Evolutionary conservation across 257 asterid genomes (phyloP).

Genomic region (Solanum arcanum): DNA sequence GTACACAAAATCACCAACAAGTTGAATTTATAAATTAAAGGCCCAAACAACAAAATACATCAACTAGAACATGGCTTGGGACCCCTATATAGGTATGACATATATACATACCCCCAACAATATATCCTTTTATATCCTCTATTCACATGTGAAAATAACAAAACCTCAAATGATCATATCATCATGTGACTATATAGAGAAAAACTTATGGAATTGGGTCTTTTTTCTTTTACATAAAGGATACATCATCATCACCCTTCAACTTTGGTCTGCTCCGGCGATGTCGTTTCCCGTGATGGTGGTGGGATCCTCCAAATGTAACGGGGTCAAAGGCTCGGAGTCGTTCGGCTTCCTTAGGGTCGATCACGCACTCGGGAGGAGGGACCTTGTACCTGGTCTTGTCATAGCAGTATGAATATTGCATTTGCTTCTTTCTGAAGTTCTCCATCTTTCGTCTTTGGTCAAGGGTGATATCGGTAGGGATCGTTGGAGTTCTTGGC

Average conservation of each 20-base stretch:
- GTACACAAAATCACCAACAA: conserved; percentile 9
- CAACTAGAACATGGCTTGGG: conserved; percentile 4
- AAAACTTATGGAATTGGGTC: background rate
- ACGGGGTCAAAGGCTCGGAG: conserved; percentile 54
- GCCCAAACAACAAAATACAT: conserved; percentile 7
- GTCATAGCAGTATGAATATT: conserved; percentile 78
- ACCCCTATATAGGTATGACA: conserved; percentile 11
- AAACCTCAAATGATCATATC: background rate
- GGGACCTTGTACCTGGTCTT: conserved; percentile 43
- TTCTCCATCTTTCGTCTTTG: conserved; percentile 39
- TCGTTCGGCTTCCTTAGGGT: conserved; percentile 46
- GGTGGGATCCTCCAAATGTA: conserved; percentile 46
- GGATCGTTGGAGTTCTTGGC: conserved; percentile 8
- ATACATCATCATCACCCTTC: background rate
- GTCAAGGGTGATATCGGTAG: conserved; percentile 21
- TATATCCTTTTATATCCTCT: conserved; percentile 9
- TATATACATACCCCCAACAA: conserved; percentile 18
- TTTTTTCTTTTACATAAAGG: conserved; percentile 28
- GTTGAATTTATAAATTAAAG: background rate
- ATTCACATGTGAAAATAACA: conserved; percentile 30
- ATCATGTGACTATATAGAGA: background rate
- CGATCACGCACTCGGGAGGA: conserved; percentile 41
- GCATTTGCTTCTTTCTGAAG: conserved; percentile 54
- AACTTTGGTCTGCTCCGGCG: conserved; percentile 20
- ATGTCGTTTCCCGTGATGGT: conserved; percentile 42